Evolutionary conservation across 2,329 filamentous ascomycete genomes (phyloP).

Genomic region (Fusarium devonianum): DNA sequence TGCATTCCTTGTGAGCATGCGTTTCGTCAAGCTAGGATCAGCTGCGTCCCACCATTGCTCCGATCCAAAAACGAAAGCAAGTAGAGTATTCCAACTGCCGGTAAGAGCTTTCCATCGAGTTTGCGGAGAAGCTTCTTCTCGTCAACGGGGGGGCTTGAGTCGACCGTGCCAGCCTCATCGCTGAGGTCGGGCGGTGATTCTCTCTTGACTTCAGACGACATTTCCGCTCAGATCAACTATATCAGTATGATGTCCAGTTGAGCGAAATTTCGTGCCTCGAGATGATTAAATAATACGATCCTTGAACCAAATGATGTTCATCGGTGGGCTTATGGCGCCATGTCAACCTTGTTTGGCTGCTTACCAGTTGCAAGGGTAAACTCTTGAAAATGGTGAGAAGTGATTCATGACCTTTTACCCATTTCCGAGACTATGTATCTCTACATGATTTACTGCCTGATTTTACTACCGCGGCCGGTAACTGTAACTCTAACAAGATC

Average conservation of each 20-base stretch:
- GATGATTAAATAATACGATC: background rate
- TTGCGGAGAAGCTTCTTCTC: slow-evolving; percentile 67
- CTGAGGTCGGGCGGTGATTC: slow-evolving; percentile 27
- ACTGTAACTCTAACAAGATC: background rate
- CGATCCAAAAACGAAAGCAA: slow-evolving; percentile 64
- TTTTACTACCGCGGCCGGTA: no score
- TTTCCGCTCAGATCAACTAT: background rate
- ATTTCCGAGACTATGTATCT: background rate
- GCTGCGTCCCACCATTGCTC: slow-evolving; percentile 58
- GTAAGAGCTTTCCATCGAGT: slow-evolving; percentile 59
- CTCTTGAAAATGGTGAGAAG: background rate
- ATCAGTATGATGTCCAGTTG: no score
- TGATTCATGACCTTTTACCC: background rate
- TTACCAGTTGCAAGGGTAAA: slow-evolving; percentile 8
- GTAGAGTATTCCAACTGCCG: slow-evolving; percentile 62
- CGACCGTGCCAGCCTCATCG: slow-evolving; percentile 21
- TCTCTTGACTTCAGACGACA: slow-evolving; percentile 8
- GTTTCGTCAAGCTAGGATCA: background rate
- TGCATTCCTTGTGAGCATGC: slow-evolving; percentile 41
- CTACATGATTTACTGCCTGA: background rate
- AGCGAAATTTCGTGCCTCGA: no score
- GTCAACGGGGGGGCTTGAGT: slow-evolving; percentile 48
- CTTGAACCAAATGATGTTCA: slow-evolving; percentile 4
- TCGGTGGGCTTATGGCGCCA: slow-evolving; percentile 16
- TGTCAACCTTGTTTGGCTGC: slow-evolving; percentile 10